Conservation (phyloP, 75 land plant species). For the Sequoiadendron giganteum region DNA sequence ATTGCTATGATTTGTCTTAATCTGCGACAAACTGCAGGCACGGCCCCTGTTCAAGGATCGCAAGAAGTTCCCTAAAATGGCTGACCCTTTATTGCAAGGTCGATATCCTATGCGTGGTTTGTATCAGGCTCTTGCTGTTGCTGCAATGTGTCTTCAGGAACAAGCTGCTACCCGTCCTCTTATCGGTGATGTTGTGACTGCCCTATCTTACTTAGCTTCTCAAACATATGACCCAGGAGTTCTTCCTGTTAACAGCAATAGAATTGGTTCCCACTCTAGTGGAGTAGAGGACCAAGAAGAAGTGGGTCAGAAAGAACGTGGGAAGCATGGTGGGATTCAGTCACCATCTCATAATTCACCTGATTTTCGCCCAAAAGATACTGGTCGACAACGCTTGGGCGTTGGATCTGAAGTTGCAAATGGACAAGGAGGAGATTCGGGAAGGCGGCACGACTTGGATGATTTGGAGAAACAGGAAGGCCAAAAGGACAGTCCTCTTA, state of each 20-base stretch:
- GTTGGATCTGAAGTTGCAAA: constrained; percentile 28
- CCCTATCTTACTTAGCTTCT: constrained; percentile 77
- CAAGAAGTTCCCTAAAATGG: constrained; percentile 82
- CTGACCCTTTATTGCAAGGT: constrained; percentile 83
- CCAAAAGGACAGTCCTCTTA: constrained; percentile 46
- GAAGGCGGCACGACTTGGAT: constrained; percentile 45
- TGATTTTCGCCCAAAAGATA: constrained; percentile 40
- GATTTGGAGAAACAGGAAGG: constrained; percentile 43
- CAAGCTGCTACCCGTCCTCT: constrained; percentile 94
- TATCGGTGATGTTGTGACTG: constrained; percentile 90
- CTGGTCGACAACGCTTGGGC: constrained; percentile 9
- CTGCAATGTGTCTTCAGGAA: constrained; percentile 93
- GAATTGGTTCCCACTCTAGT: constrained; percentile 36
- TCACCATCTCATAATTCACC: constrained; percentile 54
- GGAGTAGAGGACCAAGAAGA: constrained; percentile 29
- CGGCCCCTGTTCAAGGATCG: constrained; percentile 86
- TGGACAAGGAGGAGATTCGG: constrained; percentile 45
- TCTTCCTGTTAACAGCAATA: constrained; percentile 23
- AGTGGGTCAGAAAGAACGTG: constrained; percentile 13
- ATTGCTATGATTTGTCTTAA: neutral
- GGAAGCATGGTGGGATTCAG: constrained; percentile 22
- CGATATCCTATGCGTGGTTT: constrained; percentile 83
- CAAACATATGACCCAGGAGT: constrained; percentile 79
- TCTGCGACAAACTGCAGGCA: constrained; percentile 44
- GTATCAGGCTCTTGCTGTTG: constrained; percentile 89